These are phyloP conservation scores for Cercospora citrullina DNA, from an alignment of 2,329 filamentous ascomycete species.

Conservation along the genomic window DNA sequence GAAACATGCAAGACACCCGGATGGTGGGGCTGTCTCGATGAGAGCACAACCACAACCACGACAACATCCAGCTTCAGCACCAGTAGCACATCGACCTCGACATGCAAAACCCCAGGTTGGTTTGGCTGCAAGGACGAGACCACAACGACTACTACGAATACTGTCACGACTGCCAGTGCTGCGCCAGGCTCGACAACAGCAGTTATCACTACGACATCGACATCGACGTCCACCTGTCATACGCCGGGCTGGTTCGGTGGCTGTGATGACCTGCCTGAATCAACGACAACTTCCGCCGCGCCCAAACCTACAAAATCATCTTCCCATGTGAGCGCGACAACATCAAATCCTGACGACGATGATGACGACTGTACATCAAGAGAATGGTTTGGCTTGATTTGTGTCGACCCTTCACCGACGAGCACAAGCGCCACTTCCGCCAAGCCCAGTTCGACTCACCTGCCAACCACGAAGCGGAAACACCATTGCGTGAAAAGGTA, in stretches of 20 bases:
- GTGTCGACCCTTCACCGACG: slow-evolving; percentile 32
- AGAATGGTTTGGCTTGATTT: slow-evolving; percentile 37
- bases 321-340: slow-evolving; percentile 13
- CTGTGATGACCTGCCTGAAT: slow-evolving; percentile 61
- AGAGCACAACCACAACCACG: slow-evolving; percentile 46
- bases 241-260: slow-evolving; percentile 87
- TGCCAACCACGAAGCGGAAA: slow-evolving; percentile 26
- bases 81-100: slow-evolving; percentile 49
- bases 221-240: slow-evolving; percentile 75
- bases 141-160: slow-evolving; percentile 41
- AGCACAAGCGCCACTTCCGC: slow-evolving; percentile 10
- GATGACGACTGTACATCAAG: slow-evolving; percentile 27
- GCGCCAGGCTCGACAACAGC: slow-evolving; percentile 28
- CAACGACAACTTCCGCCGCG: slow-evolving; percentile 33
- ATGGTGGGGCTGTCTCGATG: slow-evolving; percentile 84
- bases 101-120: slow-evolving; percentile 64
- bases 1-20: slow-evolving; percentile 87
- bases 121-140: slow-evolving; percentile 64
- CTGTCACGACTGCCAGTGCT: slow-evolving; percentile 30
- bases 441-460: slow-evolving; percentile 21
- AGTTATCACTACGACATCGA: slow-evolving; percentile 52
- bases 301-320: slow-evolving; percentile 23
- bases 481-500: slow-evolving; percentile 25
- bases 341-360: slow-evolving; percentile 3
- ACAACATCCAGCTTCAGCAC: slow-evolving; percentile 43